These are phyloP conservation scores for Areca catechu DNA, from an alignment of 176 grass and related monocot species.

Conservation along the genomic window DNA sequence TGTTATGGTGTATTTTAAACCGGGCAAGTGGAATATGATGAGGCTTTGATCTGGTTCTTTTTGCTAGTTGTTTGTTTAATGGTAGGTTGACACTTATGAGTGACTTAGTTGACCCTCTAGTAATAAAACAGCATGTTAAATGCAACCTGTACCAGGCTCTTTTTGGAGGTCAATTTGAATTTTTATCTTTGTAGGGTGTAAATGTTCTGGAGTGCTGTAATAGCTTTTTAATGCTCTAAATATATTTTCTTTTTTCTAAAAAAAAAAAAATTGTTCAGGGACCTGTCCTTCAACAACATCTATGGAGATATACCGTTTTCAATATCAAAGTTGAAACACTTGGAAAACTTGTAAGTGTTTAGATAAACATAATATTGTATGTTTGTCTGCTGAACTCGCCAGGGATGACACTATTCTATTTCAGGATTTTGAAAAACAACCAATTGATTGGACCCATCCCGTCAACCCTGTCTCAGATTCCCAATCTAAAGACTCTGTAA, in stretches of 20 bases:
- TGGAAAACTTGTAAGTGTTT: constrained; percentile 60
- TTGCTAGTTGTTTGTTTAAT: no score
- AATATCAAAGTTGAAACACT: constrained; percentile 74
- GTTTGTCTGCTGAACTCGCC: no score
- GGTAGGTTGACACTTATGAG: no score
- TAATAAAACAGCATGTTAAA: no score
- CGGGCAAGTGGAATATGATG: no score
- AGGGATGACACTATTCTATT: neutral
- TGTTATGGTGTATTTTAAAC: no score
- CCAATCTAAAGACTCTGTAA: constrained; percentile 91
- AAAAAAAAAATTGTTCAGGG: constrained; percentile 24
- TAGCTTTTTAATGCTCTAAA: neutral
- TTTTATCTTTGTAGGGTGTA: no score
- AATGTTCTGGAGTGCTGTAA: neutral
- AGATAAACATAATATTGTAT: neutral
- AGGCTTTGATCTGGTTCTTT: no score
- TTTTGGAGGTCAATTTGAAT: no score
- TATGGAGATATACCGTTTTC: constrained; percentile 95
- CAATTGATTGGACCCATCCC: constrained; percentile 71
- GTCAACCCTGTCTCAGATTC: constrained; percentile 84
- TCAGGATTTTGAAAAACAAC: constrained; percentile 93
- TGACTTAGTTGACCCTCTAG: no score
- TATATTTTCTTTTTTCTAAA: neutral
- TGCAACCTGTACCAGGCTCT: no score
- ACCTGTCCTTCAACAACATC: constrained; percentile 88